Conservation (phyloP, 805 yeast species). For the Wickerhamomyces xylosicus region DNA sequence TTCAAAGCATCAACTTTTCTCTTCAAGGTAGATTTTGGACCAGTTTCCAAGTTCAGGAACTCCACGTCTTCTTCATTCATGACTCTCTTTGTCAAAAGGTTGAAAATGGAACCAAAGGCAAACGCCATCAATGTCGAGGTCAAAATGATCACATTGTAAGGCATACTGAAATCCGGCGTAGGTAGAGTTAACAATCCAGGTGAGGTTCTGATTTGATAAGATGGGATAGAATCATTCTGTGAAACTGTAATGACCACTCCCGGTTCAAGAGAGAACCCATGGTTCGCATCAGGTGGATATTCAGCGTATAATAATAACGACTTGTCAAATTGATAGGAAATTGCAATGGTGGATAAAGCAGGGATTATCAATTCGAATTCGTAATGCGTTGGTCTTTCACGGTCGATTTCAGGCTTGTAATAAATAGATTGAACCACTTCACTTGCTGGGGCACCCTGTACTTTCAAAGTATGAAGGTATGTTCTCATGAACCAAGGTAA, state of each 20-base stretch:
- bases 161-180: constrained; percentile 98
- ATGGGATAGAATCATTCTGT: constrained; percentile 12
- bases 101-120: constrained; percentile 80
- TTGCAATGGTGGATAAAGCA: constrained; percentile 43
- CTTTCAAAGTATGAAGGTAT: constrained; percentile 59
- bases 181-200: constrained; percentile 82
- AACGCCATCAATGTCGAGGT: constrained; percentile 91
- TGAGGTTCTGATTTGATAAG: constrained; percentile 63
- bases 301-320: constrained; percentile 76
- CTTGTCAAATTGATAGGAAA: constrained; percentile 79
- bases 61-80: constrained; percentile 59
- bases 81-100: constrained; percentile 62
- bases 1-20: constrained; percentile 1
- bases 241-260: constrained; percentile 60
- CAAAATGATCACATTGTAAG: constrained; percentile 89
- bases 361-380: constrained; percentile 64
- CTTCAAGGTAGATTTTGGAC: constrained; percentile 8
- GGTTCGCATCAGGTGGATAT: constrained; percentile 99
- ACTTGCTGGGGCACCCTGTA: constrained; percentile 19
- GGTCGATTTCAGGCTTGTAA: constrained; percentile 71
- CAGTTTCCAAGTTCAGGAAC: constrained; percentile 9
- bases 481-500: constrained; percentile 90
- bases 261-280: constrained; percentile 92
- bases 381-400: constrained; percentile 72
- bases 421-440: constrained; percentile 39